A percentile compares a stretch with the other conserved stretches of the same genome.
These are phyloP conservation scores for Xylaria sp. DNA, from an alignment of 495 filamentous ascomycete species.

Conservation along the genomic window DNA sequence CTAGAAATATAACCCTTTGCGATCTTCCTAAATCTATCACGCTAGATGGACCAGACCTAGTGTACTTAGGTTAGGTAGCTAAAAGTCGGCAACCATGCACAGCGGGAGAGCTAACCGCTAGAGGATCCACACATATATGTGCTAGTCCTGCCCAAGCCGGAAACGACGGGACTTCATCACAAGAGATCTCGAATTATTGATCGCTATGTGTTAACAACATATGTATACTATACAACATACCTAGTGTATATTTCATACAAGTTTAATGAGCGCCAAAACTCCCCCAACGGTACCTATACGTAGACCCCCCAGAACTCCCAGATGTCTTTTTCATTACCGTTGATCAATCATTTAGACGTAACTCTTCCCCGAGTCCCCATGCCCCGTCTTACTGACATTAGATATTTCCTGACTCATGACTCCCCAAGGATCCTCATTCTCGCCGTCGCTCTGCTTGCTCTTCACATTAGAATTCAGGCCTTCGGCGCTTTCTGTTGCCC, in stretches of 20 bases:
- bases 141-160: neutral
- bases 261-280: neutral
- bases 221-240: neutral
- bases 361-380: neutral
- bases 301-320: too few relatives aligned
- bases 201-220: neutral
- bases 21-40: too few relatives aligned
- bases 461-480: neutral
- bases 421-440: neutral
- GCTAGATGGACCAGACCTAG: too few relatives aligned
- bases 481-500: neutral
- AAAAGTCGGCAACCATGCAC: neutral
- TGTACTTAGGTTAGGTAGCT: too few relatives aligned
- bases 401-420: neutral
- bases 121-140: too few relatives aligned
- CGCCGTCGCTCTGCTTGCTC: constrained; percentile 1
- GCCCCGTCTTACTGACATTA: neutral
- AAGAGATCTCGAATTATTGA: neutral
- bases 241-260: neutral
- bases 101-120: neutral
- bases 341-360: constrained; percentile 4
- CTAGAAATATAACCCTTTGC: too few relatives aligned
- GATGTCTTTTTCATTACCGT: neutral
- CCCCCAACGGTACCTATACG: too few relatives aligned
- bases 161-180: neutral